Base-by-base conservation (phyloP, 169 alveolate genomes). In the Eimeria acervulina region DNA sequence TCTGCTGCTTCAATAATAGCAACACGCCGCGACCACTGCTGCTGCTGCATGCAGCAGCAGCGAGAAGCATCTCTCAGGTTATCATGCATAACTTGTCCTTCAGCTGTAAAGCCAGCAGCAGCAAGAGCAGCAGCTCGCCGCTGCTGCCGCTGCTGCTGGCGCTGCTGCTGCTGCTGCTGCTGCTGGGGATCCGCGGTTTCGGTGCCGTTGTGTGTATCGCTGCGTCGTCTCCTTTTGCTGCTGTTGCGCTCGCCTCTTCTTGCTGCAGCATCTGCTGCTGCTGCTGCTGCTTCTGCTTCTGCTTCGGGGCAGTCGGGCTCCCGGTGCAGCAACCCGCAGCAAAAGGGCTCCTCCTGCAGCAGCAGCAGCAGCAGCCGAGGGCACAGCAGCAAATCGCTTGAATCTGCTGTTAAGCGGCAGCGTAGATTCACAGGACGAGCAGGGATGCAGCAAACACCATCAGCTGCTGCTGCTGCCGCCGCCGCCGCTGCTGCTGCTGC, bases 301-400 rank as follows among this genome's bases (percentile, higher is more conserved):
- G 84, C 31, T 31, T 88, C 94, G n/a, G 44, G 61, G 26, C 26
- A 28, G 68, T 88, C 94, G 12, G 94, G 94, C 84, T 88, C 94
- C 8, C 94, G 33, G 42, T 88, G 94, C 61, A 74, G 85, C 44
- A 38, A 28, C 21, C 55, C 63, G 1, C 94, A 63, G 31, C 47
- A 36, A 31, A 88, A 88, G 28, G 40, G 61, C 19, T 31, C 44
- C 59, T 63, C 85, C 26, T 55, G 66, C 19, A 84, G 93, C n/a
- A n/a, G n/a, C n/a, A n/a, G n/a, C n/a, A n/a, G n/a, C n/a, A n/a
- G n/a, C n/a, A n/a, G n/a, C n/a, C n/a, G n/a, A n/a, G n/a, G n/a
- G n/a, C n/a, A n/a, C n/a, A n/a, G n/a, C 61, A 88, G 84, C 94
- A 88, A 28, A 31, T 88, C 94, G 61, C 94, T 74, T 44, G 83